A percentile compares a stretch with the other conserved stretches of the same genome.
These are phyloP conservation scores for Cerioporus squamosus DNA, from an alignment of 1,284 basidiomycete species.

Conservation along the genomic window DNA sequence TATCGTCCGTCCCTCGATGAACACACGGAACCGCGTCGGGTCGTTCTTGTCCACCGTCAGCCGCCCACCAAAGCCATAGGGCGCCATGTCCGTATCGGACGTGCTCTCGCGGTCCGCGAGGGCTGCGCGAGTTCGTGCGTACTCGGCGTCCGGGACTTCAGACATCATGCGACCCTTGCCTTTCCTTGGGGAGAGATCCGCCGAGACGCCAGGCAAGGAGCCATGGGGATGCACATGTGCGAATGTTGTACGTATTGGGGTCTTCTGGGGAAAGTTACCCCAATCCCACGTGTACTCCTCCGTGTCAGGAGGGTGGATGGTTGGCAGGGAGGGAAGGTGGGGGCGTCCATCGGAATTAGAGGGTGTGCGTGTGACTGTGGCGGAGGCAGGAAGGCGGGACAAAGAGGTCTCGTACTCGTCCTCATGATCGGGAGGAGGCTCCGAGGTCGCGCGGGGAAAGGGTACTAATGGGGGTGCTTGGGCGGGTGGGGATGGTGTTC, in stretches of 20 bases:
- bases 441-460: slow-evolving; percentile 58
- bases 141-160: slow-evolving; percentile 14
- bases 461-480: slow-evolving; percentile 27
- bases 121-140: slow-evolving; percentile 2
- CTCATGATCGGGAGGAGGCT: slow-evolving; percentile 52
- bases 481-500: slow-evolving; percentile 23
- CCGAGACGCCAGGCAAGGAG: slow-evolving; percentile 29
- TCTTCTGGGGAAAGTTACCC: slow-evolving; percentile 83
- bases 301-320: slow-evolving; percentile 27
- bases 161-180: slow-evolving; percentile 31
- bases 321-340: slow-evolving; percentile 19
- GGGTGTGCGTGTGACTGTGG: slow-evolving; percentile 18
- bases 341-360: slow-evolving; percentile 21
- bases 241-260: slow-evolving; percentile 62
- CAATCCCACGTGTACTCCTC: slow-evolving; percentile 86
- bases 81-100: slow-evolving; percentile 10
- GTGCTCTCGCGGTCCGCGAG: neutral
- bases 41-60: slow-evolving; percentile 56
- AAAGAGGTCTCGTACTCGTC: slow-evolving; percentile 23
- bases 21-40: slow-evolving; percentile 56
- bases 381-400: slow-evolving; percentile 14
- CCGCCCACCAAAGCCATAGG: slow-evolving; percentile 55
- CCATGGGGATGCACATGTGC: slow-evolving; percentile 21
- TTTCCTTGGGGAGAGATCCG: slow-evolving; percentile 20
- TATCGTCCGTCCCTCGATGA: slow-evolving; percentile 56